These are phyloP conservation scores for Turnera subulata DNA, from an alignment of 345 rosid genomes.

Conservation along the genomic window DNA sequence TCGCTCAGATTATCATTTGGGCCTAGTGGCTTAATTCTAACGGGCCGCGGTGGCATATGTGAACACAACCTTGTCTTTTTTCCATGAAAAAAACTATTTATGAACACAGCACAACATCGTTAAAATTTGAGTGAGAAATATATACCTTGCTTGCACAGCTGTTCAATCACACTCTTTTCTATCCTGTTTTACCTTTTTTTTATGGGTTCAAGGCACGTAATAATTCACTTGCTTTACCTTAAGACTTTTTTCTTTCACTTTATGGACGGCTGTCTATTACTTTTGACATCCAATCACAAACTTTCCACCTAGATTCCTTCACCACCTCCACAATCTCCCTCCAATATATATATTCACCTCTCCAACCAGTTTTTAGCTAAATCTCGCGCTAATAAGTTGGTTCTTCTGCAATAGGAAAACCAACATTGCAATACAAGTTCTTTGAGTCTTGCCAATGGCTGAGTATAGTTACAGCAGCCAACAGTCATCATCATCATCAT, in stretches of 20 bases:
- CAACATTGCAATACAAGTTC: no score
- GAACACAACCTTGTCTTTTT: no score
- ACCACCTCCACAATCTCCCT: slow-evolving; percentile 6
- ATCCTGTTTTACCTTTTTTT: background rate
- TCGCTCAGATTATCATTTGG: no score
- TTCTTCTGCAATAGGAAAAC: no score
- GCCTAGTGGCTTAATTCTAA: no score
- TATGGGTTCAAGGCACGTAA: background rate
- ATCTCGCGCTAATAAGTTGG: no score
- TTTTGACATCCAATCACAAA: slow-evolving; percentile 16
- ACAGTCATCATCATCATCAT: slow-evolving; percentile 14
- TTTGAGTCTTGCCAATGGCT: slow-evolving; percentile 30
- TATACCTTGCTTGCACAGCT: slow-evolving; percentile 34
- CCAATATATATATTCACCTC: slow-evolving; percentile 23
- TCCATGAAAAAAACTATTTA: no score
- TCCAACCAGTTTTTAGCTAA: background rate
- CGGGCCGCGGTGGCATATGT: no score
- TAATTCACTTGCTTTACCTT: background rate
- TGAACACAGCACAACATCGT: slow-evolving; percentile 3
- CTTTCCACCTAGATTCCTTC: slow-evolving; percentile 39
- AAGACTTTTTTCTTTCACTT: slow-evolving; percentile 19
- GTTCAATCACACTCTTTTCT: slow-evolving; percentile 10
- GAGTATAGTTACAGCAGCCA: background rate
- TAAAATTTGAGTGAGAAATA: slow-evolving; percentile 5
- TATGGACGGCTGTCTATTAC: slow-evolving; percentile 36